These are phyloP conservation scores for Yamadazyma paraphyllophila DNA, from an alignment of 805 yeast genomes.

Conservation along the genomic window DNA sequence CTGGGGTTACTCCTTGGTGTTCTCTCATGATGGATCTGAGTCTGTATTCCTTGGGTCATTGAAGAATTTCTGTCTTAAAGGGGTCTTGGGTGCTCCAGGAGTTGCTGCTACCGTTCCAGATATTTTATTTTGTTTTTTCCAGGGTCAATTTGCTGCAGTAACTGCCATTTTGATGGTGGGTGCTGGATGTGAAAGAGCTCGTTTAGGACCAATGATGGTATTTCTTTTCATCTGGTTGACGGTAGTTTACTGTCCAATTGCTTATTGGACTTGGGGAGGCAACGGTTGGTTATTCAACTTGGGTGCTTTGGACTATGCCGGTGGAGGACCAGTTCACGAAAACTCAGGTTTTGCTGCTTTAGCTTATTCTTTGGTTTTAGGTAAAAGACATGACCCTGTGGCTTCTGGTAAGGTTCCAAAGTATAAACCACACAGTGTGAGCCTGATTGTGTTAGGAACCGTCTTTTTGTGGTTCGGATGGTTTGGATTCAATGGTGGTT, in stretches of 20 bases:
- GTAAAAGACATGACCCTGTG: slow-evolving; percentile 85
- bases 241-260: slow-evolving; percentile 92
- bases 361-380: slow-evolving; percentile 87
- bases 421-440: slow-evolving; percentile 91
- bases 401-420: slow-evolving; percentile 71
- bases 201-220: slow-evolving; percentile 95
- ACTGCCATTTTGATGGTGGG: slow-evolving; percentile 95
- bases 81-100: slow-evolving; percentile 79
- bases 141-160: slow-evolving; percentile 94
- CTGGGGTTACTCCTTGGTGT: slow-evolving; percentile 94
- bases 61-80: slow-evolving; percentile 73
- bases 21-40: slow-evolving; percentile 60
- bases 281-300: slow-evolving; percentile 83
- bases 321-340: slow-evolving; percentile 98
- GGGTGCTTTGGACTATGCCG: slow-evolving; percentile 94
- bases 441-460: slow-evolving; percentile 88
- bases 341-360: slow-evolving; percentile 92
- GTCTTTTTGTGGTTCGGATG: slow-evolving; percentile 97
- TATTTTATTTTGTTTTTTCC: slow-evolving; percentile 84
- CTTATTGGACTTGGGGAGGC: slow-evolving; percentile 97
- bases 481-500: slow-evolving; percentile 99
- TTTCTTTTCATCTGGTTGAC: slow-evolving; percentile 93
- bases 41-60: slow-evolving; percentile 78
- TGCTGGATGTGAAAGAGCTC: slow-evolving; percentile 96
- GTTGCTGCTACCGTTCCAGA: slow-evolving; percentile 77